Evolutionary conservation across 768 basidiomycete genomes (phyloP).

Genomic region (Postia placenta): DNA sequence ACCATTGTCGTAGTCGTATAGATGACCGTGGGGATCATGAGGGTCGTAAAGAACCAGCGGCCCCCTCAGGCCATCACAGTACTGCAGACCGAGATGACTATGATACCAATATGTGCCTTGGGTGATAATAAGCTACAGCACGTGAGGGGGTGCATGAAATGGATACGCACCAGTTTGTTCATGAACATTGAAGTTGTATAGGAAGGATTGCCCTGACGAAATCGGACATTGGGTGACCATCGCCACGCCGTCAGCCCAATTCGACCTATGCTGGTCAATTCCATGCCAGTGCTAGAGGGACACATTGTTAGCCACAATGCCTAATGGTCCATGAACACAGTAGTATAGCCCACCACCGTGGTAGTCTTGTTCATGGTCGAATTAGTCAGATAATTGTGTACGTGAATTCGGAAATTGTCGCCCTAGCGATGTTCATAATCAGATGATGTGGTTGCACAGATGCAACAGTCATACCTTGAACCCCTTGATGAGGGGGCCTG

Average conservation of each 20-base stretch:
- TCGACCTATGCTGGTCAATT: conserved; percentile 34
- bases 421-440: conserved; percentile 4
- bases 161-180: conserved; percentile 17
- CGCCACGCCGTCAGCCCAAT: conserved; percentile 38
- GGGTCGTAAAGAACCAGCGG: conserved; percentile 25
- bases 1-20: conserved; percentile 26
- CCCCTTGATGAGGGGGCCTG: conserved; percentile 42
- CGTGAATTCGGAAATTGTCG: conserved; percentile 16
- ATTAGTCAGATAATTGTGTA: conserved; percentile 13
- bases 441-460: background rate
- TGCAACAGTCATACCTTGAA: conserved; percentile 27
- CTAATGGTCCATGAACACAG: background rate
- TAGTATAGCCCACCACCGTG: conserved; percentile 6
- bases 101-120: conserved; percentile 34
- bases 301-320: background rate
- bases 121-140: background rate
- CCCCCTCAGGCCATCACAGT: conserved; percentile 37
- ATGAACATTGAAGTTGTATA: conserved; percentile 29
- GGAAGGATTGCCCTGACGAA: conserved; percentile 29
- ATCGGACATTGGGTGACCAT: conserved; percentile 37
- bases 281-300: conserved; percentile 37
- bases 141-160: background rate
- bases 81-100: conserved; percentile 33
- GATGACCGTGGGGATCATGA: conserved; percentile 18
- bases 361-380: conserved; percentile 15